Conservation (phyloP, 768 basidiomycete species). For the Termitomyces eurrhizus region DNA sequence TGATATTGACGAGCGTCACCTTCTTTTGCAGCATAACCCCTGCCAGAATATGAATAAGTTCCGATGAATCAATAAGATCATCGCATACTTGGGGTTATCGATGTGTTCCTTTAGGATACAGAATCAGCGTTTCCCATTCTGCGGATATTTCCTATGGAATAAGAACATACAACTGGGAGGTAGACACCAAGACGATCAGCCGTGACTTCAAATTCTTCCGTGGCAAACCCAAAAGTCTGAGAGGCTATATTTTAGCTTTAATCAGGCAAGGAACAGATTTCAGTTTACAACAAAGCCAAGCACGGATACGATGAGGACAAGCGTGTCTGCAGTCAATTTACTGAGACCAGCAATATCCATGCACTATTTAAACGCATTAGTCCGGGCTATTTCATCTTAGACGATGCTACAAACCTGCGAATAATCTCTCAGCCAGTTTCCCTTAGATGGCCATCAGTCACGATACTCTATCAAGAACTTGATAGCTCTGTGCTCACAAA, state of each 20-base stretch:
- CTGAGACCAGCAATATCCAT: conserved; percentile 70
- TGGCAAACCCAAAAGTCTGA: conserved; percentile 61
- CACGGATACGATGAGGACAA: conserved; percentile 55
- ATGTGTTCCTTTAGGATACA: conserved; percentile 55
- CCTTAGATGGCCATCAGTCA: conserved; percentile 28
- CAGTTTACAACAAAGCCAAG: conserved; percentile 51
- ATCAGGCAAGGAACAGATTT: not conserved
- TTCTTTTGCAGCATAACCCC: conserved; percentile 65
- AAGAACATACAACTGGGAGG: conserved; percentile 52
- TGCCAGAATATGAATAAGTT: conserved; percentile 18
- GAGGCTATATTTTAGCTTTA: not conserved
- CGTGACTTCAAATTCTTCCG: conserved; percentile 69
- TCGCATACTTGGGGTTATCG: conserved; percentile 65
- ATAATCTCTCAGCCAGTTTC: conserved; percentile 71
- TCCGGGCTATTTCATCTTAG: not conserved
- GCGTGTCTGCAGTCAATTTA: conserved; percentile 61
- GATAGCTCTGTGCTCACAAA: conserved; percentile 36
- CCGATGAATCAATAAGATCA: not conserved
- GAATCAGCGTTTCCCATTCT: not conserved
- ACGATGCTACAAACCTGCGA: conserved; percentile 39
- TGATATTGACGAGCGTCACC: conserved; percentile 72
- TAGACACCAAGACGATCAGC: conserved; percentile 73
- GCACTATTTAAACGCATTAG: conserved; percentile 31
- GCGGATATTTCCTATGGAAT: not conserved
- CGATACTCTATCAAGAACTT: not conserved